Conservation (phyloP, 164 flowering plant genomes). For the Saururus chinensis region DNA sequence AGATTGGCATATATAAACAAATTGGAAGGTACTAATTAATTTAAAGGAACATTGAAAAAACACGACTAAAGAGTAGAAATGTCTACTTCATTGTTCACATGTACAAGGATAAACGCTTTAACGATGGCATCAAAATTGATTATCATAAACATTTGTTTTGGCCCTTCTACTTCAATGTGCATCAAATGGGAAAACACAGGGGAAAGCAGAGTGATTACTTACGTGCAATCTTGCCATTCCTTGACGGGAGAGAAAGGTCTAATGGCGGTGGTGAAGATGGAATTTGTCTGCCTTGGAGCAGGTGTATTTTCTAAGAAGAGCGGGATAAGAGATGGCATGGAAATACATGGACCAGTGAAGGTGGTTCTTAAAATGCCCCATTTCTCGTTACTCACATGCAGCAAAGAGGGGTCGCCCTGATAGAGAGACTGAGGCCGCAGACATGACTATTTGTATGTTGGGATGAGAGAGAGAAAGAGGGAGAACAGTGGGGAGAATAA, state of each 20-base stretch:
- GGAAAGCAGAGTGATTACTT: background rate
- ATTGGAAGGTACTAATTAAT: background rate
- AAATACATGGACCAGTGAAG: slow-evolving; percentile 10
- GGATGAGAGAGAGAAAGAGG: no score
- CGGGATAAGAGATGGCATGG: slow-evolving; percentile 8
- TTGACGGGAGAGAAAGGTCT: slow-evolving; percentile 42
- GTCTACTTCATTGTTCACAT: no score
- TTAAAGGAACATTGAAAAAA: background rate
- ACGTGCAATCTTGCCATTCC: slow-evolving; percentile 85
- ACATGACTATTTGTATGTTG: no score
- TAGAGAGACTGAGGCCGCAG: background rate
- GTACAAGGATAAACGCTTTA: no score
- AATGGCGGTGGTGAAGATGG: no score
- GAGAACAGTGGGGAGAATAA: no score
- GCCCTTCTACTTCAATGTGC: no score
- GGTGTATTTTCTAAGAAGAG: slow-evolving; percentile 14
- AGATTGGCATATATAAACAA: background rate
- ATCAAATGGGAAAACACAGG: background rate
- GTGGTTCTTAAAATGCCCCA: slow-evolving; percentile 3
- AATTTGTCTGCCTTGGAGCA: no score
- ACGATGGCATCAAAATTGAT: no score
- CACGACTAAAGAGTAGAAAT: no score
- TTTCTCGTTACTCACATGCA: slow-evolving; percentile 7
- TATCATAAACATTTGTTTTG: no score
- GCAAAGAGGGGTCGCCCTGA: slow-evolving; percentile 1